phyloP scores from a whole-genome alignment of 768 basidiomycete genomes.

The Leucocoprinus leucothites region DNA sequence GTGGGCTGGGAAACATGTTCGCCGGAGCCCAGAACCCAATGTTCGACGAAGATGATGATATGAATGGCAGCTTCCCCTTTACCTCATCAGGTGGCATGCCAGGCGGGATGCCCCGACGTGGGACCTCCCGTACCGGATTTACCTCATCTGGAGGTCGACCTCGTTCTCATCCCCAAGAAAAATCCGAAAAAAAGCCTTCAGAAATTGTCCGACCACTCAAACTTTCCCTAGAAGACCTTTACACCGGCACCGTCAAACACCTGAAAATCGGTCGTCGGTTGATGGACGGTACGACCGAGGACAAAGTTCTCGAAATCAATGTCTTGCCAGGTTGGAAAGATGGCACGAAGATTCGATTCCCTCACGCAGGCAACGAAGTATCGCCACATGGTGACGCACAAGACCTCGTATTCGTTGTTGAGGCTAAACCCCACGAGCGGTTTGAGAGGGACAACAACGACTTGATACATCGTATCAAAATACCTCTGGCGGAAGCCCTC shows the following conservation, averaged over 20 bases:
- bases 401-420: slow-evolving; percentile 95
- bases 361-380: slow-evolving; percentile 81
- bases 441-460: slow-evolving; percentile 85
- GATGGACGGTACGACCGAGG: slow-evolving; percentile 73
- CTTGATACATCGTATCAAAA: slow-evolving; percentile 53
- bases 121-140: not conserved
- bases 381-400: slow-evolving; percentile 60
- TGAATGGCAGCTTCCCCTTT: slow-evolving; percentile 34
- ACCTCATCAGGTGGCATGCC: slow-evolving; percentile 60
- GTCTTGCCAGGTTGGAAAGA: slow-evolving; percentile 93
- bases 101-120: slow-evolving; percentile 41
- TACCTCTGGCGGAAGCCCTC: slow-evolving; percentile 85
- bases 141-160: not conserved
- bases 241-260: slow-evolving; percentile 80
- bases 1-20: slow-evolving; percentile 36
- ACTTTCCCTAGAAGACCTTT: slow-evolving; percentile 83
- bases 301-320: slow-evolving; percentile 80
- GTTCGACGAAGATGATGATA: slow-evolving; percentile 48
- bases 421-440: slow-evolving; percentile 82
- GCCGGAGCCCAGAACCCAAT: slow-evolving; percentile 31
- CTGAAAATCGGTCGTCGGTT: slow-evolving; percentile 81
- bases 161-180: slow-evolving; percentile 25
- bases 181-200: slow-evolving; percentile 30
- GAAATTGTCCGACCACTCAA: slow-evolving; percentile 84
- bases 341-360: slow-evolving; percentile 92